phyloP scores from a whole-genome alignment of 1,284 basidiomycete genomes.

The Heterobasidion irregulare region DNA sequence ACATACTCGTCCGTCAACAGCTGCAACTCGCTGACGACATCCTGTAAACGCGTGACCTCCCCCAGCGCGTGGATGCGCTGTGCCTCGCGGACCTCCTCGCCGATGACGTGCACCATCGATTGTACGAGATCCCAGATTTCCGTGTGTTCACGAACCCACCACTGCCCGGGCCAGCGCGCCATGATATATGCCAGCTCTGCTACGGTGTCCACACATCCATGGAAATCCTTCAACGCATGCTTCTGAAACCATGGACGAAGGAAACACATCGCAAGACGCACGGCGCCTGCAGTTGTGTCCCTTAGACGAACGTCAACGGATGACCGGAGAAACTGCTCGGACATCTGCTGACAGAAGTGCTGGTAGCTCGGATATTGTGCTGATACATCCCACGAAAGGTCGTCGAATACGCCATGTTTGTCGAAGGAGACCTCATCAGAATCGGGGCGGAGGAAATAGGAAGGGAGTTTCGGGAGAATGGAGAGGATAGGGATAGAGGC shows the following conservation, averaged over 20 bases:
- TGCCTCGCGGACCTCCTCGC: constrained; percentile 53
- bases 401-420: constrained; percentile 32
- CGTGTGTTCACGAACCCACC: constrained; percentile 52
- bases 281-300: constrained; percentile 58
- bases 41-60: constrained; percentile 37
- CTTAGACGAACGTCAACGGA: constrained; percentile 45
- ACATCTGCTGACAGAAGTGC: constrained; percentile 62
- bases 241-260: constrained; percentile 61
- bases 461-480: constrained; percentile 56
- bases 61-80: constrained; percentile 27
- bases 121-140: constrained; percentile 51
- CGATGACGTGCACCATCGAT: constrained; percentile 47
- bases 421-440: constrained; percentile 25
- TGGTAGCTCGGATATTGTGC: constrained; percentile 53
- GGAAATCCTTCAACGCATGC: constrained; percentile 38
- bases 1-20: constrained; percentile 27
- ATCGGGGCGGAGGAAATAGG: constrained; percentile 51
- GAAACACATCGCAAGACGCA: constrained; percentile 55
- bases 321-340: constrained; percentile 48
- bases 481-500: constrained; percentile 59
- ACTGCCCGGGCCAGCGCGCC: constrained; percentile 60
- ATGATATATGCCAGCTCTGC: constrained; percentile 49
- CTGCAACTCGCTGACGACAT: constrained; percentile 42
- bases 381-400: constrained; percentile 52
- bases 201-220: constrained; percentile 36